Conservation (phyloP, 768 basidiomycete species). For the Leccinum boreale region DNA sequence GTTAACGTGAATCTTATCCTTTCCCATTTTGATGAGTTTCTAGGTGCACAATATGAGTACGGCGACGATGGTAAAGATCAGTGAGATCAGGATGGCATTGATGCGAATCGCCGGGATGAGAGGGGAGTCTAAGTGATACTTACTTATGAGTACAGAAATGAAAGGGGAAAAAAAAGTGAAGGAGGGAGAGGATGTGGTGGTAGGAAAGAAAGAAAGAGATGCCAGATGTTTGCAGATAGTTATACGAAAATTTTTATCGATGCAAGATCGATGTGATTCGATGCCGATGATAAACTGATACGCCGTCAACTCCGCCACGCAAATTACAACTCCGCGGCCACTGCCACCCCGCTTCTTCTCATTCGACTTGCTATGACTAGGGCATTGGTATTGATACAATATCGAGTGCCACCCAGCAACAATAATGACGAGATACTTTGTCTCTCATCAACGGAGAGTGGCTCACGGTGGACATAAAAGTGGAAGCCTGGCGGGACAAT, state of each 20-base stretch:
- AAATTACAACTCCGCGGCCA: constrained; percentile 16
- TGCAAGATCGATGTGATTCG: constrained; percentile 58
- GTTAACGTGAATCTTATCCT: constrained; percentile 96
- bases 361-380: not conserved
- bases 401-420: constrained; percentile 1
- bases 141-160: constrained; percentile 42
- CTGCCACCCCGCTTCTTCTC: no score
- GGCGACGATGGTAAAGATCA: constrained; percentile 25
- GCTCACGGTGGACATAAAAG: constrained; percentile 12
- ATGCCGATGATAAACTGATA: constrained; percentile 46
- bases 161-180: constrained; percentile 29
- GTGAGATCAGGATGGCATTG: constrained; percentile 9
- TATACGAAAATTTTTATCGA: constrained; percentile 69
- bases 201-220: constrained; percentile 35
- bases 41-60: constrained; percentile 23
- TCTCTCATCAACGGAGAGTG: constrained; percentile 7
- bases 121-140: constrained; percentile 28
- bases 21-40: constrained; percentile 83
- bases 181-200: constrained; percentile 35
- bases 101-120: constrained; percentile 22
- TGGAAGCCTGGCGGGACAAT: constrained; percentile 5
- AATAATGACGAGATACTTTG: constrained; percentile 5
- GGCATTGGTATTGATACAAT: constrained; percentile 9
- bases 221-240: constrained; percentile 51
- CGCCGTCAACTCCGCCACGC: constrained; percentile 38